Evolutionary conservation across 768 basidiomycete genomes (phyloP).

Genomic region (Botryobasidium botryosum): DNA sequence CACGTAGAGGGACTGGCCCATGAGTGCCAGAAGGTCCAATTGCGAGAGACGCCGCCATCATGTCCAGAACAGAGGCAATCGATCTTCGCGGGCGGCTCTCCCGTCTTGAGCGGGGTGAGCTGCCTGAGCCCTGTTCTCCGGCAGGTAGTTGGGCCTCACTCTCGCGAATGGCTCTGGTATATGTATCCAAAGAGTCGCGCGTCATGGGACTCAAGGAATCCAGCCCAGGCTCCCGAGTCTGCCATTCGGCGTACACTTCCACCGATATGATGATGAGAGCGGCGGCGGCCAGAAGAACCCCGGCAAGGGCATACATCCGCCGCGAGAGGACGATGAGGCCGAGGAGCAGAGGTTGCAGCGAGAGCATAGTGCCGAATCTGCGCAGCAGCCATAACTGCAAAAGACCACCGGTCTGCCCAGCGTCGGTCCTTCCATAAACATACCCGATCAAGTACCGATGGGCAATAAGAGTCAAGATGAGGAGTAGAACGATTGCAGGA

Average conservation of each 20-base stretch:
- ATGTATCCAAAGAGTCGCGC: slow-evolving; percentile 39
- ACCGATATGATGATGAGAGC: slow-evolving; percentile 37
- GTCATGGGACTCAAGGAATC: slow-evolving; percentile 38
- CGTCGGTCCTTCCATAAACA: slow-evolving; percentile 54
- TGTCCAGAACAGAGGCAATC: slow-evolving; percentile 66
- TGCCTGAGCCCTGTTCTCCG: too few relatives aligned
- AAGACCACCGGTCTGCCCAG: slow-evolving; percentile 51
- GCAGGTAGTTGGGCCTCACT: slow-evolving; percentile 27
- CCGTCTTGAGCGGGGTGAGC: too few relatives aligned
- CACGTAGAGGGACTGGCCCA: slow-evolving; percentile 52
- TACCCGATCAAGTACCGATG: slow-evolving; percentile 67
- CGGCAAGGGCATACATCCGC: slow-evolving; percentile 54
- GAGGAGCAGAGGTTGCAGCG: slow-evolving; percentile 56
- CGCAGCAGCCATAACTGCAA: slow-evolving; percentile 61
- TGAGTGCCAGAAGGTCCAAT: slow-evolving; percentile 41
- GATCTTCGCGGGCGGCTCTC: slow-evolving; percentile 46
- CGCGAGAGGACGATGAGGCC: slow-evolving; percentile 56
- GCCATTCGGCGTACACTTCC: slow-evolving; percentile 38
- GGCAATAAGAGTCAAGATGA: slow-evolving; percentile 54
- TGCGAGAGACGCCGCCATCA: slow-evolving; percentile 71
- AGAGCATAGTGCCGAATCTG: slow-evolving; percentile 51
- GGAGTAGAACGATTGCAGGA: slow-evolving; percentile 46
- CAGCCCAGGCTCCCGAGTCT: slow-evolving; percentile 32
- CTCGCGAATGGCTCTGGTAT: too few relatives aligned
- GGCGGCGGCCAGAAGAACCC: slow-evolving; percentile 40